A percentile compares a stretch with the other conserved stretches of the same genome.
Evolutionary conservation across 306 rosid species (phyloP).

Genomic region (Trifolium fragiferum): DNA sequence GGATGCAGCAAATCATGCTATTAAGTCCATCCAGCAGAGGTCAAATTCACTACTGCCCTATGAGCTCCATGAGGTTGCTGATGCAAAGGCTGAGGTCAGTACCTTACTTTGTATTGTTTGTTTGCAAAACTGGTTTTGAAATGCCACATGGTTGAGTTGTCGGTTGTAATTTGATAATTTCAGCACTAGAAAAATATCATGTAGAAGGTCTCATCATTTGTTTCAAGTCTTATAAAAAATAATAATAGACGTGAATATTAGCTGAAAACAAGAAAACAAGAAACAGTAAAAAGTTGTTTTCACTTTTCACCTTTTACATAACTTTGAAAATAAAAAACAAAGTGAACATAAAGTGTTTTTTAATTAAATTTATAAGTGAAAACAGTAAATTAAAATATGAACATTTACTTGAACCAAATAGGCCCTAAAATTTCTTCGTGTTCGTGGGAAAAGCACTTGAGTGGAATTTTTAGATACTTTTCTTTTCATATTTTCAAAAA

Average conservation of each 20-base stretch:
- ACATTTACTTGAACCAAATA: neutral
- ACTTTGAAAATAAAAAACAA: neutral
- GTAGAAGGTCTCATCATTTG: neutral
- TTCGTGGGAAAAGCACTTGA: neutral
- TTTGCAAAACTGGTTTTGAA: conserved; percentile 25
- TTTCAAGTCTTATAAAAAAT: neutral
- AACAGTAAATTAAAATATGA: neutral
- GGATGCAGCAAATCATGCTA: conserved; percentile 83
- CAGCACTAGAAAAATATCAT: no score
- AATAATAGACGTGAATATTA: neutral
- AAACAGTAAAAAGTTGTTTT: neutral
- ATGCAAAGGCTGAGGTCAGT: conserved; percentile 87
- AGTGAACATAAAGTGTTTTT: neutral
- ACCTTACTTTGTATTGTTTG: conserved; percentile 13
- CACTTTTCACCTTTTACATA: neutral
- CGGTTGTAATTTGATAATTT: conserved; percentile 25
- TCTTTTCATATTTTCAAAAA: no score
- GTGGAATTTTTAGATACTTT: neutral
- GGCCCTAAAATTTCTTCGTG: neutral
- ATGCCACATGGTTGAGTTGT: neutral
- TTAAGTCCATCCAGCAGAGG: conserved; percentile 71
- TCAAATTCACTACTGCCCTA: conserved; percentile 77
- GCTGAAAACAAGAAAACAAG: neutral
- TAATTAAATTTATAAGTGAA: neutral
- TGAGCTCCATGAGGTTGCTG: conserved; percentile 70